A percentile compares a stretch with the other conserved stretches of the same genome.
These are phyloP conservation scores for Coemansia sp. DNA, from an alignment of 192 early-diverging fungal genomes.

Conservation along the genomic window DNA sequence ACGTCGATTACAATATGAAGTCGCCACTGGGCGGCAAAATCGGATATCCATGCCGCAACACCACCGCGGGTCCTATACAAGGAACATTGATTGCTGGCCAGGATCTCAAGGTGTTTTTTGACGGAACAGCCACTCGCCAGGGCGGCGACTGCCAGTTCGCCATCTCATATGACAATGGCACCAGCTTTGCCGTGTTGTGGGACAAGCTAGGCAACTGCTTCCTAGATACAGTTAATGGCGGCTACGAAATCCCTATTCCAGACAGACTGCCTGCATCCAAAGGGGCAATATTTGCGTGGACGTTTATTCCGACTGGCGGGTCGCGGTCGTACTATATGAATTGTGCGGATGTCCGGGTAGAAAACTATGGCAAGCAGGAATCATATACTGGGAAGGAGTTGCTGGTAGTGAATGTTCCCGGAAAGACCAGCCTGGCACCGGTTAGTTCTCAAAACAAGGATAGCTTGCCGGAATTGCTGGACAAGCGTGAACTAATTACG, in stretches of 20 bases:
- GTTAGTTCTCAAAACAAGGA: conserved; percentile 17
- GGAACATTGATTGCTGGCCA: conserved; percentile 52
- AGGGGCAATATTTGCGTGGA: conserved; percentile 54
- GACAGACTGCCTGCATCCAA: conserved; percentile 52
- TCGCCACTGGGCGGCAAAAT: conserved; percentile 35
- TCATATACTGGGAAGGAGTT: conserved; percentile 42
- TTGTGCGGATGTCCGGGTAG: conserved; percentile 41
- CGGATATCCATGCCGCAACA: conserved; percentile 39
- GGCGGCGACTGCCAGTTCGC: conserved; percentile 53
- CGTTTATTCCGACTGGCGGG: conserved; percentile 31
- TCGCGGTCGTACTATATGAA: conserved; percentile 42
- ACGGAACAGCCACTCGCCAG: conserved; percentile 37
- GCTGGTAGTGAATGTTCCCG: conserved; percentile 42
- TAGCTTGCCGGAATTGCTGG: conserved; percentile 19
- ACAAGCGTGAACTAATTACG: conserved; percentile 22
- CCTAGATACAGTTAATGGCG: conserved; percentile 36
- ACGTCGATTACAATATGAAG: conserved; percentile 53
- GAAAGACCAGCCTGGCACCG: conserved; percentile 24
- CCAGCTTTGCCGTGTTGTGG: conserved; percentile 58
- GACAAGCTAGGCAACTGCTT: conserved; percentile 52
- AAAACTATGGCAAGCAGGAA: conserved; percentile 44
- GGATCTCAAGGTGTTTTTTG: conserved; percentile 50
- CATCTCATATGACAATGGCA: conserved; percentile 53
- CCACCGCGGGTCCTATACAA: conserved; percentile 20
- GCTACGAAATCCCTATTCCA: conserved; percentile 55